Evolutionary conservation across 1,284 basidiomycete genomes (phyloP), one percentile per base, ranked within the genome.

Genomic region (Puccinia polysora): DNA sequence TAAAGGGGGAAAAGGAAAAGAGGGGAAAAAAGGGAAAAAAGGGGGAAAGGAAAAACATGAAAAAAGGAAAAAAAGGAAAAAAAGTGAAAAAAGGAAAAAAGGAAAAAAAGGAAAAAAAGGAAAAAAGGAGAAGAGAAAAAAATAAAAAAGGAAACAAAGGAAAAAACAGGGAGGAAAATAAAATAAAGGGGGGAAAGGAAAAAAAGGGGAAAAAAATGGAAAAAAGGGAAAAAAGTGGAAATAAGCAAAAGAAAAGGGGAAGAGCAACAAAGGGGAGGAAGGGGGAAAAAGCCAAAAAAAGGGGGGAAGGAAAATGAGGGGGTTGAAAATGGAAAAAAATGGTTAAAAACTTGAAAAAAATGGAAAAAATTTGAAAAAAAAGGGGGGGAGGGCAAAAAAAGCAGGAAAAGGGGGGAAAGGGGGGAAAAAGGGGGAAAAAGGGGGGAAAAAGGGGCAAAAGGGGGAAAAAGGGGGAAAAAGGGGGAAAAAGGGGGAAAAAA

Each of bases 131-230:
- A 43, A 43, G 18, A 43, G 40, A 43, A 43, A 43, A 43, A 8
- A 43, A 84, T 80, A 90, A 82, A 70, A n/a, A n/a, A n/a, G n/a
- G n/a, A n/a, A n/a, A n/a, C n/a, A 90, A 85, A 34, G 87, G 85
- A 80, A 89, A 89, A 77, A 89, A 89, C 15, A 23, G 5, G 20
- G 15, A 55, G 15, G 15, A 12, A 28, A 25, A 55, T 55, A 6
- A 12, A 23, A 4, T 88, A 89, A 34, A 28, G 20, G 20, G 18
- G 30, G 30, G 18, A 28, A 25, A 10, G 20, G 20, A 55, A 28
- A 28, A 55, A 28, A 28, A 55, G 7, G 20, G 18, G 30, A 28
- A 7, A 28, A 10, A 10, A 45, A 45, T 10, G n/a, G n/a, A 45
- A 45, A 10, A 10, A 45, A 45, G n/a, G n/a, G n/a, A 45, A 45